Conservation (phyloP, 192 early-diverging fungal species). For the Haplosporangium gracile region DNA sequence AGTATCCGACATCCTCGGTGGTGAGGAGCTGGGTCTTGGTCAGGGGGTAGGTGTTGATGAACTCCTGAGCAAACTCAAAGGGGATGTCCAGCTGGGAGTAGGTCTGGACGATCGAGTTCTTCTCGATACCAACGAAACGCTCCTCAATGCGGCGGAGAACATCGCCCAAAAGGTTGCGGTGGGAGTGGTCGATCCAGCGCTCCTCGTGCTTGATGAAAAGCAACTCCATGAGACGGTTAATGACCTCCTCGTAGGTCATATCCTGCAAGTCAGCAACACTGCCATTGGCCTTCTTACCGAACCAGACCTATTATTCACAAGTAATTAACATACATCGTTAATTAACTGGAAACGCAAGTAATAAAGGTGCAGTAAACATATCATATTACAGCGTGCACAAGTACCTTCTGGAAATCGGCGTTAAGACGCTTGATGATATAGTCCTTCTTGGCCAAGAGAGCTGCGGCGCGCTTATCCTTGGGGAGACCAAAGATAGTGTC, state of each 20-base stretch:
- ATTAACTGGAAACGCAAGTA: background rate
- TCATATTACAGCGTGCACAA: background rate
- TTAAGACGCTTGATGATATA: constrained; percentile 90
- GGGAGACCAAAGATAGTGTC: constrained; percentile 86
- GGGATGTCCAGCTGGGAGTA: constrained; percentile 76
- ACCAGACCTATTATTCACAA: constrained; percentile 77
- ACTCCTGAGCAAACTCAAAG: constrained; percentile 71
- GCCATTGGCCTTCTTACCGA: constrained; percentile 86
- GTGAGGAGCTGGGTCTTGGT: constrained; percentile 81
- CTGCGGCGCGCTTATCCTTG: constrained; percentile 80
- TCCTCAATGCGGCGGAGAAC: constrained; percentile 90
- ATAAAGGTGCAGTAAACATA: background rate
- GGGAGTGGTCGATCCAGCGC: constrained; percentile 85
- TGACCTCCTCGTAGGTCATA: constrained; percentile 95
- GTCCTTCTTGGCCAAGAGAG: constrained; percentile 84
- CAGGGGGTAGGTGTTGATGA: constrained; percentile 77
- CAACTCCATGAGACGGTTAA: constrained; percentile 84
- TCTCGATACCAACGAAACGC: constrained; percentile 78
- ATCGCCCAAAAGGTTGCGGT: constrained; percentile 79
- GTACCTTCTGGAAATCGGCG: constrained; percentile 88
- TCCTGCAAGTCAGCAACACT: constrained; percentile 84
- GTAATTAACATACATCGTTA: background rate
- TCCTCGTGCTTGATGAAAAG: constrained; percentile 78
- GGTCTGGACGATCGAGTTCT: constrained; percentile 73
- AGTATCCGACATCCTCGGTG: constrained; percentile 88